phyloP scores from a whole-genome alignment of 2,329 filamentous ascomycete species.

The Fusarium pseudonygamai region DNA sequence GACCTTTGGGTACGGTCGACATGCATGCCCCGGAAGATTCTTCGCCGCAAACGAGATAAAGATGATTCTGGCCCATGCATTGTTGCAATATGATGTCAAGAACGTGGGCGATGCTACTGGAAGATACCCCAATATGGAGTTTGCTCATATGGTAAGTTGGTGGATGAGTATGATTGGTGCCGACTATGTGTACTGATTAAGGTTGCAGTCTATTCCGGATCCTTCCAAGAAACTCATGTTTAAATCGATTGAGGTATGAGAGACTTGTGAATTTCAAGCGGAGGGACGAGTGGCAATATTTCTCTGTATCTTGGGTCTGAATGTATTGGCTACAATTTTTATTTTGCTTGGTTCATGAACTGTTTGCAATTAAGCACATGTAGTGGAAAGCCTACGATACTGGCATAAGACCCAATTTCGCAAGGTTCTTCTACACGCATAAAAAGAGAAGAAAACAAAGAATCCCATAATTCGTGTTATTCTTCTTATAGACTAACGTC shows the following conservation, averaged over 20 bases:
- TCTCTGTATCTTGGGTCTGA: neutral
- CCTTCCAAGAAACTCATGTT: neutral
- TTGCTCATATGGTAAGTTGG: neutral
- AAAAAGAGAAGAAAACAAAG: too few relatives aligned
- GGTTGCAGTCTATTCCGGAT: neutral
- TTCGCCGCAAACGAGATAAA: neutral
- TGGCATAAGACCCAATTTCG: neutral
- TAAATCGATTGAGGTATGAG: accelerated
- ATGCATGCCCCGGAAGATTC: neutral
- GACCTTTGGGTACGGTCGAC: neutral
- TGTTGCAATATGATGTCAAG: neutral
- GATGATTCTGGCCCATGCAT: neutral
- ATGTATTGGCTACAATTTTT: neutral
- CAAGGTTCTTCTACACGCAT: neutral
- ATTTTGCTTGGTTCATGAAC: neutral
- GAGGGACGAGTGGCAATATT: accelerated
- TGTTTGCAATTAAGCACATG: neutral
- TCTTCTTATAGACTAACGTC: too few relatives aligned
- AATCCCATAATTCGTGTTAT: too few relatives aligned
- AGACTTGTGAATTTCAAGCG: too few relatives aligned
- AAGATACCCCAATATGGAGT: neutral
- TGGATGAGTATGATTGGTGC: accelerated
- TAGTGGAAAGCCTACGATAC: neutral
- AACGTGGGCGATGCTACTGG: accelerated
- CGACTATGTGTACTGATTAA: accelerated